These are phyloP conservation scores for Colletotrichum sp. DNA, from an alignment of 2,329 filamentous ascomycete species.

Conservation along the genomic window DNA sequence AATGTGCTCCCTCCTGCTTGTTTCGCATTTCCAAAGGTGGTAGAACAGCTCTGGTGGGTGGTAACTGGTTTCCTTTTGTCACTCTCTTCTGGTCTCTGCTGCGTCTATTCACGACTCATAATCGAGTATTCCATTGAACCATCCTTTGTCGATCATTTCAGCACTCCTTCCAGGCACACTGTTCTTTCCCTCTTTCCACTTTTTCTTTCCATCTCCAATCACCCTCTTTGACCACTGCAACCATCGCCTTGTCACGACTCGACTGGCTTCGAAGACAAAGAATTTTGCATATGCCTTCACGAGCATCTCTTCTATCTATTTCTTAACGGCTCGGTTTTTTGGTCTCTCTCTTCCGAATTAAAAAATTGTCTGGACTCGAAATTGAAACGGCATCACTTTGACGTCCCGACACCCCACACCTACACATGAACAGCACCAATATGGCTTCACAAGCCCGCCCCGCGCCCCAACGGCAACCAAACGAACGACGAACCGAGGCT, in stretches of 20 bases:
- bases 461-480: not conserved
- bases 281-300: not conserved
- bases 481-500: not conserved
- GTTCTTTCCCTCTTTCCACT: not conserved
- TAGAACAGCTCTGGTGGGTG: conserved; percentile 5
- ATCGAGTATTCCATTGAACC: not conserved
- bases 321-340: not conserved
- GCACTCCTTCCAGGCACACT: not conserved
- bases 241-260: not conserved
- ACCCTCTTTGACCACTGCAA: not conserved
- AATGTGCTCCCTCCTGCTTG: conserved; percentile 4
- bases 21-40: conserved; percentile 11
- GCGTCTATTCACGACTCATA: conserved; percentile 10
- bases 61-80: conserved; percentile 4
- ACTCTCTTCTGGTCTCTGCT: not conserved
- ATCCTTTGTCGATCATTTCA: not conserved
- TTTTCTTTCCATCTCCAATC: not conserved
- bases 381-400: not conserved
- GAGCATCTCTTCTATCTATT: not conserved
- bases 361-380: not conserved
- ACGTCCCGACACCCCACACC: not conserved
- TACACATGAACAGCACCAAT: not conserved
- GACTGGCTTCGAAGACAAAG: conserved; percentile 2
- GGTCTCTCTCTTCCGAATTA: not conserved
- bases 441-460: conserved; percentile 1